Evolutionary conservation across 495 filamentous ascomycete species (phyloP), one percentile per base, ranked within the genome.

Genomic region (Podospora anserina): DNA sequence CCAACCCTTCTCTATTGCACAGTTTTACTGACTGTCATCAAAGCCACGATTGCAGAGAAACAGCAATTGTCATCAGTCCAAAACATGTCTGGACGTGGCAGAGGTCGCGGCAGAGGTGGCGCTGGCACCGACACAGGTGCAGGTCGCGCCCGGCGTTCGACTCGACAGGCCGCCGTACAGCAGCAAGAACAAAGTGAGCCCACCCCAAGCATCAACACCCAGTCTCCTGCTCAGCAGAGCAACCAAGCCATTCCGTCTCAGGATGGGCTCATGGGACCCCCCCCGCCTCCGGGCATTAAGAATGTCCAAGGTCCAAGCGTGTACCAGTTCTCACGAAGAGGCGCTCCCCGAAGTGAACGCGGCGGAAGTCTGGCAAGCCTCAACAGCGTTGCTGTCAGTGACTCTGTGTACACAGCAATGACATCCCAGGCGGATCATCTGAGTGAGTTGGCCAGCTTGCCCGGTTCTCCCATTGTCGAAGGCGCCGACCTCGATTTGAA

Each of bases 1-100:
- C 76, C 59, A 78, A 78, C 76, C 76, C 76, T 76, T 75, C 66
- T 72, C 62, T 39, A 49, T 55, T 56, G 34, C 58, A 19, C 2
- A n/a, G 23, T 62, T 61, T 26, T 66, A 55, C 26, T 64, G 61
- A 63, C 23, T 39, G 55, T 34, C 28, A 64, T 67, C 39, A 7
- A 64, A 27, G 18, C 23, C 23, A 56, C 32, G 27, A 23, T 15
- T 55, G 67, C 64, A 23, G n/a, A n/a, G 30, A 32, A 32, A 32
- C 30, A 49, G 39, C 44, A 57, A 11, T 44, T 4, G 13, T 53
- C 23, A 28, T 28, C 44, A 16, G 34, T 27, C 58, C 30, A 58
- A 58, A 58, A 26, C 6, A 76, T 76, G 73, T 65, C 69, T 9
- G 70, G 68, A 16, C 73, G 75, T 23, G 72, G 72, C 7, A 66